Evolutionary conservation across 2,329 filamentous ascomycete genomes (phyloP), one percentile per base, ranked within the genome.

Genomic region (Pseudocercospora eumusae): DNA sequence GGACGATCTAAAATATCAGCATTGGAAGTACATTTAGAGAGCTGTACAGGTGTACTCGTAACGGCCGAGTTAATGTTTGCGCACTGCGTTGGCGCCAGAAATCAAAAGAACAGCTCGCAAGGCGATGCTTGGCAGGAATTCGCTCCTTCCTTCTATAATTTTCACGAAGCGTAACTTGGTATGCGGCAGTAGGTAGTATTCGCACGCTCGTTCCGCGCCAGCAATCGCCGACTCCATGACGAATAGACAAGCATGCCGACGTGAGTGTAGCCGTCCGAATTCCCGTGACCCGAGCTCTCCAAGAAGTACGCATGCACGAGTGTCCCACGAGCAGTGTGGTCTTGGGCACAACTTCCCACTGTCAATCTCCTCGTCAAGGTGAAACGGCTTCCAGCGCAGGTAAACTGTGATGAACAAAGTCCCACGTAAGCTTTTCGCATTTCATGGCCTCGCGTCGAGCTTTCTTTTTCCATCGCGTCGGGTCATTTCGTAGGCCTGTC

Each of bases 221-320:
- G 5, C 15, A 10, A 45, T 13, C 13, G 44, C 15, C 25, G 10
- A 7, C 21, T 23, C 31, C 47, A 47, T 47, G 44, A 21, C 21
- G 7, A 20, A 23, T 5, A 10, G 18, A 47, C 44, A 47, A 18
- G 18, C 18, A 47, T 47, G 18, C 13, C 44, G 9, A 47, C 21
- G 15, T 47, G 13, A 47, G 23, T 25, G 44, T 47, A 20, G 44
- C 44, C 23, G 44, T 4, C 42, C 47, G 11, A 15, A n/a, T 10
- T 50, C 47, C 8, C n/a, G 3, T 15, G 20, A 13, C 23, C 20
- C 45, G 8, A 23, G 4, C 2, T n/a, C 47, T 3, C 61, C 61
- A 56, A 20, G 52, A 56, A 63, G 27, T 57, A 62, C 2, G 59
- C 59, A n/a, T 64, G 59, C 33, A 62, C 52, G 33, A 62, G 23